phyloP scores from a whole-genome alignment of 495 filamentous ascomycete species.

The Penicillium arizonense region DNA sequence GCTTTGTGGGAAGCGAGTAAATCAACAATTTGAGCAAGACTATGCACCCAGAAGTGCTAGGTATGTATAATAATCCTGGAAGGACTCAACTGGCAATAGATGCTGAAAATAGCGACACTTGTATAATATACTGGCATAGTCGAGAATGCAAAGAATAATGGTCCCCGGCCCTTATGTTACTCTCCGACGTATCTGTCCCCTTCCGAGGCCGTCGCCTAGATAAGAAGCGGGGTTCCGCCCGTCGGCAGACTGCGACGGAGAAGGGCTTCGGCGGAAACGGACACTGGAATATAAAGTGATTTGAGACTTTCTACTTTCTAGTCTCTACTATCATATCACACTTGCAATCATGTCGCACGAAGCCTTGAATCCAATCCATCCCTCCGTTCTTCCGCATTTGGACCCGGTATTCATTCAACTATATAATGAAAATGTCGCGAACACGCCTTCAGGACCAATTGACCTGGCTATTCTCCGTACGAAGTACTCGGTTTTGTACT shows the following conservation, averaged over 20 bases:
- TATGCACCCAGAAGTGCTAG: too few relatives aligned
- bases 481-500: constrained; percentile 31
- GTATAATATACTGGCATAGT: too few relatives aligned
- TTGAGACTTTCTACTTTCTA: neutral
- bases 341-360: constrained; percentile 22
- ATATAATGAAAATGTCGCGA: constrained; percentile 31
- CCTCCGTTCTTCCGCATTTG: constrained; percentile 23
- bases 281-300: constrained; percentile 5
- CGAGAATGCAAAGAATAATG: too few relatives aligned
- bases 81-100: too few relatives aligned
- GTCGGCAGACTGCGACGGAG: constrained; percentile 21
- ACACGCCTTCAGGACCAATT: constrained; percentile 28
- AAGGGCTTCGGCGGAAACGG: neutral
- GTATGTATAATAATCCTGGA: too few relatives aligned
- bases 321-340: neutral
- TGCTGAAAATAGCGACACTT: too few relatives aligned
- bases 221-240: constrained; percentile 21
- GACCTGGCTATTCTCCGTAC: constrained; percentile 23
- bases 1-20: neutral
- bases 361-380: constrained; percentile 32
- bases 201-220: constrained; percentile 28
- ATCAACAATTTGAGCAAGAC: too few relatives aligned
- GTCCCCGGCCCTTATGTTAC: too few relatives aligned
- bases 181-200: constrained; percentile 4
- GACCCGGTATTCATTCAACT: constrained; percentile 29